Evolutionary conservation across 345 rosid genomes (phyloP), one percentile per base, ranked within the genome.

Genomic region (Hypericum androsaemum): DNA sequence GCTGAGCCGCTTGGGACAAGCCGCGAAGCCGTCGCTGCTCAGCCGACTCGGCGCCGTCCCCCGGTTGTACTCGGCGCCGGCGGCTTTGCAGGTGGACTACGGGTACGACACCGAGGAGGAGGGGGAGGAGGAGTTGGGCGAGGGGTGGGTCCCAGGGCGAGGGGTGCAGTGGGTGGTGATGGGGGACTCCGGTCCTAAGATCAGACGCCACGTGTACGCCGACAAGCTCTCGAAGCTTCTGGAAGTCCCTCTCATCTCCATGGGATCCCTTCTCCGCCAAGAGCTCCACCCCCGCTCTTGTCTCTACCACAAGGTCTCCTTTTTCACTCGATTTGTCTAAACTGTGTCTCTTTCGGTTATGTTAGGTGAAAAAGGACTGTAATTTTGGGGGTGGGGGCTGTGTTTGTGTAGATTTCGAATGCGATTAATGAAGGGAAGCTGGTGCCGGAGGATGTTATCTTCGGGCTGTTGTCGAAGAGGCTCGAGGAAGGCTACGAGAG

Each of bases 161-260:
- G 97, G 97, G 65, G 88, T 83, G 53, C 95, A 92, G 58, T 92
- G 98, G 98, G 94, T 85, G 68, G 59, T 92, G 45, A 85, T 92
- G 50, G 97, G 97, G 2, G 88, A 78, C 10, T 85, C 86, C 2
- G 83, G 82, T 15, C 83, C 80, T 2, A 74, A 79, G 70, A 82
- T 83, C 2, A 22, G 4, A 22, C 32, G 32, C 44, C 86, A 76
- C 62, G 74, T 74, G n/a, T 88, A 76, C 57, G 97, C 97, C 0
- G 83, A 78, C 64, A 76, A 67, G 68, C 86, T 92, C 49, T 80
- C 97, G n/a, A 74, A 74, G 53, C 94, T 92, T 64, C 78, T 92
- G 35, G 64, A 79, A 56, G 82, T 92, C 65, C 95, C 98, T 57
- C 94, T 81, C 71, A 88, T 92, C 70, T 92, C 97, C 61, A 85